These are phyloP conservation scores for Mycena olivaceomarginata DNA, from an alignment of 768 basidiomycete genomes.

Conservation along the genomic window DNA sequence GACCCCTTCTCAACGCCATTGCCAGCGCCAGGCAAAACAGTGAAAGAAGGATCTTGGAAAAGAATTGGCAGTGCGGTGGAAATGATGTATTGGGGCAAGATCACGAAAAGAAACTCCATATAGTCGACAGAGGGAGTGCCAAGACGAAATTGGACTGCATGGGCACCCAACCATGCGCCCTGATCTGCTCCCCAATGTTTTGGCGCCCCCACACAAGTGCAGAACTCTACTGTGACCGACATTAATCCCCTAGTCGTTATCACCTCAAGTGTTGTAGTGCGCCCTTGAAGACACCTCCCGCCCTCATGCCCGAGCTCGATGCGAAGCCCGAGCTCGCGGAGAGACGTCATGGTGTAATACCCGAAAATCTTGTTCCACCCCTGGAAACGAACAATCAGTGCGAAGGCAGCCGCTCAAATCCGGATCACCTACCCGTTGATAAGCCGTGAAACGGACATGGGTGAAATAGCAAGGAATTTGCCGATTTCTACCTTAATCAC, in stretches of 20 bases:
- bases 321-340: not conserved
- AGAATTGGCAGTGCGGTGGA: not conserved
- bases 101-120: not conserved
- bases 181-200: not conserved
- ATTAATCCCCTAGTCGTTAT: not conserved
- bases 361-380: too few species aligned
- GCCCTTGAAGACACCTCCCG: not conserved
- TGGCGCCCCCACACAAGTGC: not conserved
- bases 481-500: too few species aligned
- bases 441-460: too few species aligned
- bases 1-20: too few species aligned
- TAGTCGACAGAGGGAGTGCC: not conserved
- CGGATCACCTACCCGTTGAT: too few species aligned
- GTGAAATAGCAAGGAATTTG: too few species aligned
- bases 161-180: constrained; percentile 4
- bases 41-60: too few species aligned
- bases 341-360: not conserved
- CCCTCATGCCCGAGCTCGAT: not conserved
- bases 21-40: too few species aligned
- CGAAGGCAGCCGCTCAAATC: too few species aligned
- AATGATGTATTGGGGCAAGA: not conserved
- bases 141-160: not conserved
- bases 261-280: not conserved
- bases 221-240: not conserved
- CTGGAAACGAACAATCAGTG: too few species aligned